Evolutionary conservation across 768 basidiomycete genomes (phyloP).

Genomic region (Tricholoma saponaceum): DNA sequence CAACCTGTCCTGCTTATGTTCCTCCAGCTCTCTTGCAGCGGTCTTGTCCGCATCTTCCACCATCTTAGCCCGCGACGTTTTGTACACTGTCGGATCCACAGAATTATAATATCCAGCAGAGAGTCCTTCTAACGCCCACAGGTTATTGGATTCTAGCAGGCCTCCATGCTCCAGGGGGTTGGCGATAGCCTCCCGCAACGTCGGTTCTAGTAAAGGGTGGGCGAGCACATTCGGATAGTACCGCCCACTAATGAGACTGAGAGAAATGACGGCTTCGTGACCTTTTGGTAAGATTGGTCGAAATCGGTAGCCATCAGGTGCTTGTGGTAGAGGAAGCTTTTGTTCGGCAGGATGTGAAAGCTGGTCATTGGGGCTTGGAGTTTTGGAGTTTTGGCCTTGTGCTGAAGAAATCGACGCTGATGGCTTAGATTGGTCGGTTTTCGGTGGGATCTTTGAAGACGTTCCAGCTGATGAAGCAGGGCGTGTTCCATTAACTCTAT

Average conservation of each 20-base stretch:
- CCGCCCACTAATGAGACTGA: constrained; percentile 70
- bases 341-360: constrained; percentile 19
- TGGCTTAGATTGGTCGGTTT: constrained; percentile 18
- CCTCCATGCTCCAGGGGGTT: constrained; percentile 29
- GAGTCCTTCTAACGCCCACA: constrained; percentile 74
- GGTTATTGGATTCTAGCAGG: constrained; percentile 40
- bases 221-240: constrained; percentile 73
- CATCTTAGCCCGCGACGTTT: constrained; percentile 49
- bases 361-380: constrained; percentile 10
- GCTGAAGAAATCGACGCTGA: constrained; percentile 2
- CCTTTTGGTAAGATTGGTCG: constrained; percentile 60
- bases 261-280: constrained; percentile 60
- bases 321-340: constrained; percentile 45
- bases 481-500: not conserved
- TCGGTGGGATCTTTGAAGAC: constrained; percentile 14
- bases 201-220: constrained; percentile 53
- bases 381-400: constrained; percentile 3
- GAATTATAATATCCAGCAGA: constrained; percentile 62
- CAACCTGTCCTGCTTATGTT: constrained; percentile 29
- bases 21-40: constrained; percentile 39
- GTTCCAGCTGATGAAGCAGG: not conserved
- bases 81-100: constrained; percentile 64
- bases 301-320: constrained; percentile 70
- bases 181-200: constrained; percentile 35
- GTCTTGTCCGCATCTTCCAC: constrained; percentile 56